phyloP scores from a whole-genome alignment of 208 protist species.

The Trypanosoma cruzi region DNA sequence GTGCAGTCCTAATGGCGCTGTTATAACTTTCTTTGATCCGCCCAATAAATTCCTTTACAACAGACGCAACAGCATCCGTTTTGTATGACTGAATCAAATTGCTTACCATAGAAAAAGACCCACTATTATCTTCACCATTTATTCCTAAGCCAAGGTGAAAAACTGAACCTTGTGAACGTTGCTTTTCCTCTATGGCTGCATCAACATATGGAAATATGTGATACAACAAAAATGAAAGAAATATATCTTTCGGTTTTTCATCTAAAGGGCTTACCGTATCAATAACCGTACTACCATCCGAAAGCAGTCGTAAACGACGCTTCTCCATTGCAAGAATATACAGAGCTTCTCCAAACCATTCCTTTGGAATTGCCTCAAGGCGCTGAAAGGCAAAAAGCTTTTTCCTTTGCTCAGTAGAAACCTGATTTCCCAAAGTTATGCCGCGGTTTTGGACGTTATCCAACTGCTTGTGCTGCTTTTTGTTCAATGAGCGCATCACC shows the following conservation, averaged over 20 bases:
- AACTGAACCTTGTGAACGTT: not conserved
- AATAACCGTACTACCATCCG: slow-evolving; percentile 12
- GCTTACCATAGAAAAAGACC: not conserved
- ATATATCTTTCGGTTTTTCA: slow-evolving; percentile 25
- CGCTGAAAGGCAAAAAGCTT: slow-evolving; percentile 42
- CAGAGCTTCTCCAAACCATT: slow-evolving; percentile 34
- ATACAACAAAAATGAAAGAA: slow-evolving; percentile 37
- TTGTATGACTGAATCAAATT: slow-evolving; percentile 30
- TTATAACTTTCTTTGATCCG: slow-evolving; percentile 51
- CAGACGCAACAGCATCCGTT: slow-evolving; percentile 32
- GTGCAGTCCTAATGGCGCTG: slow-evolving; percentile 13
- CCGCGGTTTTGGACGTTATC: slow-evolving; percentile 11
- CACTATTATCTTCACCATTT: not conserved
- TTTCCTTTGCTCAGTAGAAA: slow-evolving; percentile 1
- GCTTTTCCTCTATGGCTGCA: slow-evolving; percentile 22
- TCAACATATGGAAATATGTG: slow-evolving; percentile 40
- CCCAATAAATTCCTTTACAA: slow-evolving; percentile 37
- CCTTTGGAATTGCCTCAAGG: slow-evolving; percentile 29
- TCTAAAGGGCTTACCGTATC: slow-evolving; percentile 5
- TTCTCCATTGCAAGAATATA: slow-evolving; percentile 31
- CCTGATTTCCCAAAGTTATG: slow-evolving; percentile 17
- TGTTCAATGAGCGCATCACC: slow-evolving; percentile 40
- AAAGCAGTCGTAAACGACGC: slow-evolving; percentile 4
- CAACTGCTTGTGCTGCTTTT: slow-evolving; percentile 6
- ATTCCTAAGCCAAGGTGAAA: not conserved